Conservation (phyloP, 1,284 basidiomycete genomes). For the Trametes hirsuta region DNA sequence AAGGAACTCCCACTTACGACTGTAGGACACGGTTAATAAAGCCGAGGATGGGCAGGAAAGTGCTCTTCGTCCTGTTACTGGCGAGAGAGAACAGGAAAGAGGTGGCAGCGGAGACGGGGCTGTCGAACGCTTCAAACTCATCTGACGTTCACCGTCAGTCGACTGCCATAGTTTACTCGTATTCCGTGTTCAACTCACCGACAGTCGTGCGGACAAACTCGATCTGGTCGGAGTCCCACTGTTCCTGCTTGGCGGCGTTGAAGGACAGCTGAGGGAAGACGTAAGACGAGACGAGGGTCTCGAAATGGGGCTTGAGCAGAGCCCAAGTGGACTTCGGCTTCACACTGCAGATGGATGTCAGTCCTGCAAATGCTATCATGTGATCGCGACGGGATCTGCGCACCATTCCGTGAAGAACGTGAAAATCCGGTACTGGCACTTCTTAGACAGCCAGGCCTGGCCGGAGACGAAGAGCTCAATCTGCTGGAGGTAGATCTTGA, state of each 20-base stretch:
- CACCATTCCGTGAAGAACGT: constrained; percentile 86
- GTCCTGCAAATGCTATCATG: constrained; percentile 2
- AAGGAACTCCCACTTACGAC: constrained; percentile 48
- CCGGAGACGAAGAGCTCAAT: constrained; percentile 73
- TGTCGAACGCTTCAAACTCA: constrained; percentile 78
- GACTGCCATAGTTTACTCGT: not conserved
- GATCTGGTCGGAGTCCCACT: constrained; percentile 79
- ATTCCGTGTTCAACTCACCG: constrained; percentile 48
- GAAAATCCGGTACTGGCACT: constrained; percentile 81
- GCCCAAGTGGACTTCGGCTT: constrained; percentile 89
- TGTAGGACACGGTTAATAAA: constrained; percentile 75
- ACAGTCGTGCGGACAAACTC: constrained; percentile 77
- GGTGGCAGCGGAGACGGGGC: constrained; percentile 77
- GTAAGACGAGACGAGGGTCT: constrained; percentile 73
- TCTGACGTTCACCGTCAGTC: constrained; percentile 45
- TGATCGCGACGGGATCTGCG: constrained; percentile 28
- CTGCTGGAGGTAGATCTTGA: constrained; percentile 78
- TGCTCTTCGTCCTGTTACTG: constrained; percentile 74
- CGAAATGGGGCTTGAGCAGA: constrained; percentile 81
- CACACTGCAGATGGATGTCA: constrained; percentile 53
- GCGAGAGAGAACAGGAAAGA: constrained; percentile 79
- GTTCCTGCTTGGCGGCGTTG: constrained; percentile 62
- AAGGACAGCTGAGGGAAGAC: constrained; percentile 88
- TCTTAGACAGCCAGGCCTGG: constrained; percentile 78
- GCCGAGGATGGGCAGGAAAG: constrained; percentile 76